phyloP scores from a whole-genome alignment of 2,329 filamentous ascomycete genomes.

The Penicillium sp. region DNA sequence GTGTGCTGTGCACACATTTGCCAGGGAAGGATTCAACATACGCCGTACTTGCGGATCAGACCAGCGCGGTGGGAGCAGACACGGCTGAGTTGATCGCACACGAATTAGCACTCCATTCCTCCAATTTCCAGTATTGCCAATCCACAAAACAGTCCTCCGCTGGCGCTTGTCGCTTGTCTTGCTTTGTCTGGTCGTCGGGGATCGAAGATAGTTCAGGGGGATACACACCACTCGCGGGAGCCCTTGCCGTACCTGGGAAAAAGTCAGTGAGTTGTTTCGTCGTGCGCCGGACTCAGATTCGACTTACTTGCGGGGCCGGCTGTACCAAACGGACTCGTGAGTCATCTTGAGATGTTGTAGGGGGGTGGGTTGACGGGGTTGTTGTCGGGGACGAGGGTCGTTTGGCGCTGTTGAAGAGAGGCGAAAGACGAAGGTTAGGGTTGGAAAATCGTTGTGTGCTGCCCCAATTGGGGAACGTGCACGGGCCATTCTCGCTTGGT shows the following conservation, averaged over 20 bases:
- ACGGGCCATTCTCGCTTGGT: slow-evolving; percentile 34
- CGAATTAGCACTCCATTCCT: slow-evolving; percentile 20
- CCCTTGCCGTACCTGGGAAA: slow-evolving; percentile 71
- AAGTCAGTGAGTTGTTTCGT: slow-evolving; percentile 19
- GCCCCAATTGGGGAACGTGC: slow-evolving; percentile 25
- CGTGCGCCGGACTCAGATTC: slow-evolving; percentile 8
- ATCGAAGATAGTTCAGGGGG: slow-evolving; percentile 6
- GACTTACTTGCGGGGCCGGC: slow-evolving; percentile 82
- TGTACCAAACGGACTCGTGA: slow-evolving; percentile 99
- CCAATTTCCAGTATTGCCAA: not conserved
- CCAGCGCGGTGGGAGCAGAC: slow-evolving; percentile 93
- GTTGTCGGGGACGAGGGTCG: slow-evolving; percentile 34
- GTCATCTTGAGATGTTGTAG: slow-evolving; percentile 62
- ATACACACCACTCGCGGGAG: slow-evolving; percentile 81
- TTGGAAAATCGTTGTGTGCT: slow-evolving; percentile 38
- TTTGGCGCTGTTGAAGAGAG: slow-evolving; percentile 36
- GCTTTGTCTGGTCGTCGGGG: slow-evolving; percentile 6
- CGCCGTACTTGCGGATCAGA: slow-evolving; percentile 99
- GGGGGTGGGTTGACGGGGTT: slow-evolving; percentile 33
- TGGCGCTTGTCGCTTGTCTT: not conserved
- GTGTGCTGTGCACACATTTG: not conserved
- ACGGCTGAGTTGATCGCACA: slow-evolving; percentile 53
- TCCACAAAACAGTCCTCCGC: not conserved
- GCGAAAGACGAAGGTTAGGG: slow-evolving; percentile 28
- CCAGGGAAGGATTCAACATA: slow-evolving; percentile 25